phyloP scores from a whole-genome alignment of 306 rosid genomes.

The Carpinus fangiana region DNA sequence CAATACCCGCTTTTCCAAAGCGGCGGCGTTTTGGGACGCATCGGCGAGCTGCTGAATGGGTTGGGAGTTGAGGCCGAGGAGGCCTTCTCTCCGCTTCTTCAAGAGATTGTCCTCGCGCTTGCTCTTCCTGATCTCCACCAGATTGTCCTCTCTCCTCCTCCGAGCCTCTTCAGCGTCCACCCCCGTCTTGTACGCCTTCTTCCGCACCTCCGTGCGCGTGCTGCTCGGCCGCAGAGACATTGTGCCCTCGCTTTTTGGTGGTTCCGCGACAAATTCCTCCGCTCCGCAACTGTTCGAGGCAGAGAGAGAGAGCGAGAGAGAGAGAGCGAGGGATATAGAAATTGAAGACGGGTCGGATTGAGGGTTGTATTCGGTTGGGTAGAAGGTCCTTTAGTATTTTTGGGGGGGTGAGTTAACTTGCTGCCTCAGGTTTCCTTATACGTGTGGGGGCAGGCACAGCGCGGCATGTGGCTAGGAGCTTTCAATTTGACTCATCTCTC shows the following conservation, averaged over 20 bases:
- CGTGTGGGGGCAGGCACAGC: background rate
- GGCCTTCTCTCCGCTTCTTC: slow-evolving; percentile 63
- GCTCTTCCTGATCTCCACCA: slow-evolving; percentile 69
- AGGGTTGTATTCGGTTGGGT: background rate
- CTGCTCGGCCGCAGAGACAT: slow-evolving; percentile 66
- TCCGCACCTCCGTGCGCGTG: slow-evolving; percentile 52
- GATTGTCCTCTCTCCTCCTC: slow-evolving; percentile 59
- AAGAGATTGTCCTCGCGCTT: slow-evolving; percentile 58
- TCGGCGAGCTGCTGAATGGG: slow-evolving; percentile 39
- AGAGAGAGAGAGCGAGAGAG: background rate
- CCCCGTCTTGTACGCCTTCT: slow-evolving; percentile 62
- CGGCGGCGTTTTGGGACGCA: slow-evolving; percentile 34
- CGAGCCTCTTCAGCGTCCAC: slow-evolving; percentile 69
- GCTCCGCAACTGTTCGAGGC: slow-evolving; percentile 29
- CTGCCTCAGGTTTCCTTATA: background rate
- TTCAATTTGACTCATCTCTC: background rate
- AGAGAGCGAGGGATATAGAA: background rate
- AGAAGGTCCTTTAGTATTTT: background rate
- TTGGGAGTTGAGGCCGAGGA: slow-evolving; percentile 40
- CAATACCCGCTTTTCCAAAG: slow-evolving; percentile 45
- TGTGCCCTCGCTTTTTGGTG: background rate
- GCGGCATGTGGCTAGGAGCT: background rate
- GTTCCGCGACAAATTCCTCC: background rate
- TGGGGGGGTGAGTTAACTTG: background rate
- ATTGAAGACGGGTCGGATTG: background rate